Evolutionary conservation across 2,329 filamentous ascomycete genomes (phyloP).

Genomic region (Exophiala xenobiotica): DNA sequence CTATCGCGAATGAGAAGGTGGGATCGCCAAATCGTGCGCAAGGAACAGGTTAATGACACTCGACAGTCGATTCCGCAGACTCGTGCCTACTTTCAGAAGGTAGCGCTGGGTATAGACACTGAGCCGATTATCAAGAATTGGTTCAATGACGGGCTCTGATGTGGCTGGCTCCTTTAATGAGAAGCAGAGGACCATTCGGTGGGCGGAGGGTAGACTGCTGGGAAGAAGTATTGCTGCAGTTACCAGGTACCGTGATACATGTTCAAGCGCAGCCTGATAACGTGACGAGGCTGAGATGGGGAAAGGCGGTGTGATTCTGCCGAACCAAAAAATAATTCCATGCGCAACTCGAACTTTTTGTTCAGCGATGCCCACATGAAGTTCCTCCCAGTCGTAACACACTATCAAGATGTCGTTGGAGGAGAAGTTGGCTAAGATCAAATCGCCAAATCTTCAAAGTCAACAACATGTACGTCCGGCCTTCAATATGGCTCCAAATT

Average conservation of each 20-base stretch:
- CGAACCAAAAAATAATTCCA: slow-evolving; percentile 11
- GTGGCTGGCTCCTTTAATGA: background rate
- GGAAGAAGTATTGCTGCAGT: too few species aligned
- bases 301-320: slow-evolving; percentile 19
- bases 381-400: slow-evolving; percentile 1
- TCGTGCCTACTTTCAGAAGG: slow-evolving; percentile 28
- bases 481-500: too few species aligned
- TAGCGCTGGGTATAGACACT: slow-evolving; percentile 21
- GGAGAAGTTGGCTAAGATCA: slow-evolving; percentile 96
- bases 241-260: background rate
- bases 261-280: background rate
- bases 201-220: background rate
- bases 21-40: slow-evolving; percentile 7
- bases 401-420: slow-evolving; percentile 55
- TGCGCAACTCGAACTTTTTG: too few species aligned
- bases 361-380: too few species aligned
- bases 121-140: slow-evolving; percentile 28
- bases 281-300: background rate
- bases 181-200: background rate
- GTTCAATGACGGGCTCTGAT: slow-evolving; percentile 14
- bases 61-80: slow-evolving; percentile 27
- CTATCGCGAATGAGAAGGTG: slow-evolving; percentile 40
- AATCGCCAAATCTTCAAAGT: slow-evolving; percentile 92
- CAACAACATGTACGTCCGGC: slow-evolving; percentile 73
- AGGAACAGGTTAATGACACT: background rate